phyloP scores from a whole-genome alignment of 108 stramenopile species.

The Conticribra weissflogii region DNA sequence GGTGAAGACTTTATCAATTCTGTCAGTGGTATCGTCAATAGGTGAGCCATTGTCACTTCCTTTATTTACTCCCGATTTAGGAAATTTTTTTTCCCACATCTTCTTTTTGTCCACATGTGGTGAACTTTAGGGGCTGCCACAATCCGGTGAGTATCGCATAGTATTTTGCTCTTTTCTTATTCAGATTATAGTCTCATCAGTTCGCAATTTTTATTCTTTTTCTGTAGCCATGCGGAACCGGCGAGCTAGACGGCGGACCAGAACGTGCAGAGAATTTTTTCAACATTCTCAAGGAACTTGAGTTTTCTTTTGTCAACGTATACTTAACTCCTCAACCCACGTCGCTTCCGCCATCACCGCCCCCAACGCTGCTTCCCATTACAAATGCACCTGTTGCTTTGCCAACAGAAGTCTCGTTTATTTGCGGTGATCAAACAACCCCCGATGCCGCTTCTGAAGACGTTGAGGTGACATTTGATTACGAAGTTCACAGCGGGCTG shows the following conservation, averaged over 20 bases:
- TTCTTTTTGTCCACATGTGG: too few relatives aligned
- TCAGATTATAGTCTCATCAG: constrained; percentile 4
- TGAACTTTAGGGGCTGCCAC: constrained; percentile 51
- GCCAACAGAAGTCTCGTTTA: constrained; percentile 8
- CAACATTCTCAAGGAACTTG: constrained; percentile 54
- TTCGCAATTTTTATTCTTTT: too few relatives aligned
- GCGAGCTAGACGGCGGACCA: constrained; percentile 61
- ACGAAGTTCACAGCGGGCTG: constrained; percentile 38
- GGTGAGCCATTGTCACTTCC: too few relatives aligned
- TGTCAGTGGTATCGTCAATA: constrained; percentile 53
- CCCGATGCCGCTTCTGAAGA: constrained; percentile 12
- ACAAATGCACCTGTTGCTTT: not conserved
- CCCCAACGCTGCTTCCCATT: not conserved
- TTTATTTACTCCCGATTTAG: too few relatives aligned
- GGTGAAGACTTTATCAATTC: constrained; percentile 45
- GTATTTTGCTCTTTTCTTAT: not conserved
- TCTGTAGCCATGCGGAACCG: constrained; percentile 44
- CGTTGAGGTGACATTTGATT: constrained; percentile 35
- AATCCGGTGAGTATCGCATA: constrained; percentile 32
- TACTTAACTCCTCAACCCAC: not conserved
- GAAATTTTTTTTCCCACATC: too few relatives aligned
- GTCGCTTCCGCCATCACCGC: constrained; percentile 6
- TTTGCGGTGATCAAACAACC: constrained; percentile 9
- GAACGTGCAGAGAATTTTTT: constrained; percentile 65
- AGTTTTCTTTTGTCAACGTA: constrained; percentile 32